Conservation (phyloP, 257 asterid genomes). For the Ligustrum vulgare region DNA sequence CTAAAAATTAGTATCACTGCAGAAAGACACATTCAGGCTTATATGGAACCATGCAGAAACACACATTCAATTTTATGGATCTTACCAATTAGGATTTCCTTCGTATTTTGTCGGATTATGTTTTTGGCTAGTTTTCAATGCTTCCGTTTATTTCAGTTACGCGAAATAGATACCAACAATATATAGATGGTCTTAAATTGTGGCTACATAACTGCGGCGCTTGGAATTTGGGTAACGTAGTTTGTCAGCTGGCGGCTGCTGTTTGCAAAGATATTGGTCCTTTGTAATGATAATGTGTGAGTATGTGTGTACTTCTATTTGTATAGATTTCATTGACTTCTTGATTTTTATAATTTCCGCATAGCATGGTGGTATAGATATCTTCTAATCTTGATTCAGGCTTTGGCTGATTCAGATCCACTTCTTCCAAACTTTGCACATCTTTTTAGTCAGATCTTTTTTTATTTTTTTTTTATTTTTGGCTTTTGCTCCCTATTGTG, state of each 20-base stretch:
- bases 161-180: background rate
- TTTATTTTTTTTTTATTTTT: no score
- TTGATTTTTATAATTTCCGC: background rate
- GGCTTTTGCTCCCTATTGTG: no score
- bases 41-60: no score
- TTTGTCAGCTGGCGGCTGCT: constrained; percentile 6
- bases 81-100: background rate
- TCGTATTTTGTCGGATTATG: background rate
- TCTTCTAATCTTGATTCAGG: no score
- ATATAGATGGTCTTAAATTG: background rate
- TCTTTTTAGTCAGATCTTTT: no score
- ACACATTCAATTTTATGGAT: no score
- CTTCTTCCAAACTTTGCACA: no score
- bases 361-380: no score
- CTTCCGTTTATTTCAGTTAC: background rate
- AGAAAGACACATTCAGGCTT: no score
- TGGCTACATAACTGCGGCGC: background rate
- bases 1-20: background rate
- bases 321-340: background rate
- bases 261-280: background rate
- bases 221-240: background rate
- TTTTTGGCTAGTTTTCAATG: background rate
- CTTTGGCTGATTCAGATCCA: no score
- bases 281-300: background rate
- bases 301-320: no score